Base-by-base conservation (phyloP, 1,284 basidiomycete species). In the Chiua sp. region DNA sequence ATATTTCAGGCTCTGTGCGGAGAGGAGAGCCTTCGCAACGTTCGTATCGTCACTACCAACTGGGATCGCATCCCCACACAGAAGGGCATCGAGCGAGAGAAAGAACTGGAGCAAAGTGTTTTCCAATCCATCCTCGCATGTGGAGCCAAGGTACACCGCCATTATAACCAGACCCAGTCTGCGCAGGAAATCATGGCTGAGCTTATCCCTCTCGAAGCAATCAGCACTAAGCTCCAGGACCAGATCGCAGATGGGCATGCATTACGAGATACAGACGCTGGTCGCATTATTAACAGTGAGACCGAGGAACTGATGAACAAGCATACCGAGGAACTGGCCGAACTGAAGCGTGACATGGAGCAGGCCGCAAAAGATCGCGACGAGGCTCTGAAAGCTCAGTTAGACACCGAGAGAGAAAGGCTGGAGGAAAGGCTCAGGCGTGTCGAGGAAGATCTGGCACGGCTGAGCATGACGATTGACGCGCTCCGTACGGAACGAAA, bases 1-100 rank as follows among this genome's bases (percentile, higher is more conserved):
- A 74, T 82, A 68, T 80, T 82, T 66, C 67, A 77, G 20, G 72
- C 75, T 51, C 69, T 83, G 16, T 83, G 81, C 55, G 82, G 82
- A 1, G 76, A 79, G 33, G 62, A 65, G 1, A 73, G 75, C 1
- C 56, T 67, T 56, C 12, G 7, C 22, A 51, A 58, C 20, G 59
- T 59, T 23, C 58, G 49, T 15, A 44, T 59, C 28, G 55, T 59
- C 15, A 59, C 54, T 1, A 57, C 54, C 15, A 51, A 57, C 39
- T 57, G 58, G 49, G 35, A 15, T 15, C 49, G 44, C 3, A 54
- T 59, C 42, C 47, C 26, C 44, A 35, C 51, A 30, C 18, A 47
- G 6, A 55, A 59, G 35, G 55, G 58, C 13, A 11, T n/a, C 20
- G 26, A 16, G 7, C 54, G 58, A 33, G 55, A 57, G 50, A 22